phyloP scores from a whole-genome alignment of 2,329 filamentous ascomycete genomes.

The Pleomassaria siparia region DNA sequence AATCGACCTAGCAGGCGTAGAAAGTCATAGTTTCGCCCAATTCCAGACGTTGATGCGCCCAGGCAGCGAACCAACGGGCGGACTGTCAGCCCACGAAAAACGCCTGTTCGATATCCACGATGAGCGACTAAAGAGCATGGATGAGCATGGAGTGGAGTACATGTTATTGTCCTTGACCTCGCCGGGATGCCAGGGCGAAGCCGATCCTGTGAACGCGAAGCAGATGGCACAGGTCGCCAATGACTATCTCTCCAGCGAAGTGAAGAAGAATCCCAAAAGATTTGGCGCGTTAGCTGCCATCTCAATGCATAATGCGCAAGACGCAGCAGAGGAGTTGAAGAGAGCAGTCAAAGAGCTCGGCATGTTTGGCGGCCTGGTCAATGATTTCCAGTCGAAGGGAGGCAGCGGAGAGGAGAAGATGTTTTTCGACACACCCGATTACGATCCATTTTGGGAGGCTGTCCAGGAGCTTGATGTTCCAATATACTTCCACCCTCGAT shows the following conservation, averaged over 20 bases:
- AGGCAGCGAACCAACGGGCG: conserved; percentile 19
- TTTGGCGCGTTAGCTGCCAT: conserved; percentile 32
- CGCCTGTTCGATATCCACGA: conserved; percentile 31
- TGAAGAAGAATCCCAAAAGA: conserved; percentile 28
- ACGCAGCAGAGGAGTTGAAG: conserved; percentile 32
- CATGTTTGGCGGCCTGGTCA: conserved; percentile 64
- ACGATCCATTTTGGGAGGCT: conserved; percentile 34
- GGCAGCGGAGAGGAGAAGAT: conserved; percentile 30
- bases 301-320: conserved; percentile 36
- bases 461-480: conserved; percentile 37
- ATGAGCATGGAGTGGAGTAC: conserved; percentile 33
- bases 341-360: conserved; percentile 46
- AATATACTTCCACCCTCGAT: conserved; percentile 38
- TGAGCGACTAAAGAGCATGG: conserved; percentile 28
- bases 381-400: conserved; percentile 37
- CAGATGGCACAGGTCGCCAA: conserved; percentile 28
- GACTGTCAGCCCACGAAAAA: conserved; percentile 26
- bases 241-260: conserved; percentile 28
- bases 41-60: conserved; percentile 28
- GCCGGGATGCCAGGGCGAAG: conserved; percentile 27
- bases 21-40: conserved; percentile 29
- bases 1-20: conserved; percentile 29
- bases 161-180: conserved; percentile 34
- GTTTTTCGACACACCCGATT: conserved; percentile 36
- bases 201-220: conserved; percentile 26